Evolutionary conservation across 1,139 yeast genomes (phyloP).

Genomic region (Martiniozyma asiatica): DNA sequence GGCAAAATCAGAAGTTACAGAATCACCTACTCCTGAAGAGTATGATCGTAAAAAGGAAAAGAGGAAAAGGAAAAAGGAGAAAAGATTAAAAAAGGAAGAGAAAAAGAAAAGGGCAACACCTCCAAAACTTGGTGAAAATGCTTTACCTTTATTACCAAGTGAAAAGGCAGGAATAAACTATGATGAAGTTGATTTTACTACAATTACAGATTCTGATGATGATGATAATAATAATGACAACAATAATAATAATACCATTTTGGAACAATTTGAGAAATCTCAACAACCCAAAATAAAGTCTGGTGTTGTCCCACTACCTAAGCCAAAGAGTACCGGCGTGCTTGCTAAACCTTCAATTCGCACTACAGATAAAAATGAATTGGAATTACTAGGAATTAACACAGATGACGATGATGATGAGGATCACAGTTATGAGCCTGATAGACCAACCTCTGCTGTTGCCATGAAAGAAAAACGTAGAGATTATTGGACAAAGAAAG

Average conservation of each 20-base stretch:
- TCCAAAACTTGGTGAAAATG: constrained; percentile 6
- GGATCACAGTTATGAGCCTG: constrained; percentile 1
- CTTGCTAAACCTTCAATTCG: too few species aligned
- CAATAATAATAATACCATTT: background rate
- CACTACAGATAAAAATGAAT: constrained; percentile 3
- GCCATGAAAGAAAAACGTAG: constrained; percentile 2
- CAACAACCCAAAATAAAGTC: constrained; percentile 2
- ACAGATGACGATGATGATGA: constrained; percentile 1
- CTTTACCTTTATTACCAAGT: constrained; percentile 22
- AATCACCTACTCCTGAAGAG: constrained; percentile 1
- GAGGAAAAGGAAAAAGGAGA: constrained; percentile 3
- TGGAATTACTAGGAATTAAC: constrained; percentile 3
- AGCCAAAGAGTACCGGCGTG: too few species aligned
- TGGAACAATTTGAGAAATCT: constrained; percentile 2
- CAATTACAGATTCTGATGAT: constrained; percentile 1
- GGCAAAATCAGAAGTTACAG: constrained; percentile 30
- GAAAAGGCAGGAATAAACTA: constrained; percentile 14
- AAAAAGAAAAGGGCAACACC: constrained; percentile 1
- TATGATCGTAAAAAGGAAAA: constrained; percentile 1
- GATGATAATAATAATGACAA: constrained; percentile 1
- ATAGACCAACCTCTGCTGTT: constrained; percentile 1
- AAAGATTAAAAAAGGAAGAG: constrained; percentile 1
- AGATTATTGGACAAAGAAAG: constrained; percentile 6
- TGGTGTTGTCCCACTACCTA: too few species aligned
- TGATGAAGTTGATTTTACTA: constrained; percentile 14